A percentile compares a stretch with the other conserved stretches of the same genome.
Conservation (phyloP, 1,284 basidiomycete species). For the Macrocybe sp. region DNA sequence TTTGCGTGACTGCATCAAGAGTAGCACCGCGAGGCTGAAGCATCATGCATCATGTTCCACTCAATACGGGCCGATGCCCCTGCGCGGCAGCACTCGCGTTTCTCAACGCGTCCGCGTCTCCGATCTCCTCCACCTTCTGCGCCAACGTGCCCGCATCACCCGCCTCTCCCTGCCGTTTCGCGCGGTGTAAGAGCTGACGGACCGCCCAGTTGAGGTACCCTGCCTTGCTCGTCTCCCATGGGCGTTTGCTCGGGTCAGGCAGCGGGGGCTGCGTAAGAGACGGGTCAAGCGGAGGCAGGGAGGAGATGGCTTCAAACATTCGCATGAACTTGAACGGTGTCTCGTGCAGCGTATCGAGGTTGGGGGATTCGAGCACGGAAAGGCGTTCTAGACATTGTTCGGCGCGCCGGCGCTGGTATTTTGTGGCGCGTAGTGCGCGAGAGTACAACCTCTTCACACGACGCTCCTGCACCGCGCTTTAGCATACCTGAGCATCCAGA, state of each 20-base stretch:
- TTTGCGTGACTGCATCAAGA: too few relatives aligned
- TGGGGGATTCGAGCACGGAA: conserved; percentile 36
- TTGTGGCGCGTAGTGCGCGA: conserved; percentile 42
- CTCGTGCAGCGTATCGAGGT: conserved; percentile 24
- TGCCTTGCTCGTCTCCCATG: conserved; percentile 62
- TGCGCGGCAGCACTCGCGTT: conserved; percentile 11
- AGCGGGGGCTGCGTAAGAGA: conserved; percentile 33
- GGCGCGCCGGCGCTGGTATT: conserved; percentile 37
- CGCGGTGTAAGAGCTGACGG: conserved; percentile 37
- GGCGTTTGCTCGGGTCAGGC: conserved; percentile 57
- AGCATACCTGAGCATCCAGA: conserved; percentile 31
- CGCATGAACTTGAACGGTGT: conserved; percentile 33
- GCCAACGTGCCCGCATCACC: conserved; percentile 23
- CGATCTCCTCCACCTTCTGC: conserved; percentile 25
- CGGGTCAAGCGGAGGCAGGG: conserved; percentile 48
- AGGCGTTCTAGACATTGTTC: conserved; percentile 39
- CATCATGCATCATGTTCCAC: too few relatives aligned
- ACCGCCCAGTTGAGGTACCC: conserved; percentile 71
- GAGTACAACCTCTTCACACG: conserved; percentile 32
- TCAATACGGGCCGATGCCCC: background rate
- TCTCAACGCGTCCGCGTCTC: conserved; percentile 27
- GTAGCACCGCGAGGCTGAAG: too few relatives aligned
- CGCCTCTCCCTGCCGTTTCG: conserved; percentile 36
- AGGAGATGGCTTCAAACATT: conserved; percentile 42
- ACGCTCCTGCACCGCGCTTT: conserved; percentile 47